Evolutionary conservation across 2,329 filamentous ascomycete species (phyloP).

Genomic region (Podosphaera xanthii): DNA sequence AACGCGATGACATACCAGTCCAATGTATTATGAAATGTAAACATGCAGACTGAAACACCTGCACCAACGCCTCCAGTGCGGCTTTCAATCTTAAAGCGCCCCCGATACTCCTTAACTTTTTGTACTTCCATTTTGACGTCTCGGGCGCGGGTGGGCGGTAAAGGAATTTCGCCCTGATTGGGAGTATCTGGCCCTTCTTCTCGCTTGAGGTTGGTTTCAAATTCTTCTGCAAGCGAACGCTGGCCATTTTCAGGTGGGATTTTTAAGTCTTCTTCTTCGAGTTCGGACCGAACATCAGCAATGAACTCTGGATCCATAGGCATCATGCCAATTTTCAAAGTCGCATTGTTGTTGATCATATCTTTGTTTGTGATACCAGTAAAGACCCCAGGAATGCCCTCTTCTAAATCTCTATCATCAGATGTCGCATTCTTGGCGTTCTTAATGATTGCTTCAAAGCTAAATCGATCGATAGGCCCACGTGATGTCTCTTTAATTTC

Average conservation of each 20-base stretch:
- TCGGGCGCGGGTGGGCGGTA: constrained; percentile 67
- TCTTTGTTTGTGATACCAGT: constrained; percentile 39
- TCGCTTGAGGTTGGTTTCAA: constrained; percentile 68
- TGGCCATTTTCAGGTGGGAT: constrained; percentile 50
- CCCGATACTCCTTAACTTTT: constrained; percentile 77
- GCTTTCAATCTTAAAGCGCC: constrained; percentile 71
- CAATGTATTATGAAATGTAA: constrained; percentile 91
- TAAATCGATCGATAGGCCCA: constrained; percentile 40
- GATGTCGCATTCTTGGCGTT: constrained; percentile 35
- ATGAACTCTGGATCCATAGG: constrained; percentile 66
- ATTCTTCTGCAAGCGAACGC: constrained; percentile 60
- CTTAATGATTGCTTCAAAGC: constrained; percentile 35
- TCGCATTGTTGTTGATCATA: constrained; percentile 29
- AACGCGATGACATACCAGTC: constrained; percentile 41
- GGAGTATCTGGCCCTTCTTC: constrained; percentile 76
- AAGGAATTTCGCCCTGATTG: constrained; percentile 53
- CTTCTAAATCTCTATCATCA: constrained; percentile 33
- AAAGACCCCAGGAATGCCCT: constrained; percentile 38
- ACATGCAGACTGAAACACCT: constrained; percentile 81
- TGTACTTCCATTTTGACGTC: constrained; percentile 90
- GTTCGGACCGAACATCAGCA: constrained; percentile 65
- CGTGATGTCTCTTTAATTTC: constrained; percentile 33
- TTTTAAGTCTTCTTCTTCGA: constrained; percentile 65
- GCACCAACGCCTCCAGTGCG: constrained; percentile 66
- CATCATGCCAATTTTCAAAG: constrained; percentile 56